Evolutionary conservation across 78 protist genomes (phyloP).

Genomic region (Polysphondylium violaceum): DNA sequence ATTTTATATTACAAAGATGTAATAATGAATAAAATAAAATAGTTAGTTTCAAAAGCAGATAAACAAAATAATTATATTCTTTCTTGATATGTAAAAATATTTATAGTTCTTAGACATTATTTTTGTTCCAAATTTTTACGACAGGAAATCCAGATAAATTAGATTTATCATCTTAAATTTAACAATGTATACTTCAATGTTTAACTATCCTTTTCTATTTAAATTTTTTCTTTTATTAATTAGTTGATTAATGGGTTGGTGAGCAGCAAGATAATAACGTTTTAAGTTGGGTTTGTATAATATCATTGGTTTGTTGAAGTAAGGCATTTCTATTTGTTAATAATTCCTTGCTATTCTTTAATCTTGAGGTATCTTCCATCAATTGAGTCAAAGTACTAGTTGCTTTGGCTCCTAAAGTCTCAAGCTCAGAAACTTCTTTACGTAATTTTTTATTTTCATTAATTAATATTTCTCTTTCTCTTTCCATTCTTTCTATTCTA

Average conservation of each 20-base stretch:
- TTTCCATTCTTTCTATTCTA: conserved; percentile 64
- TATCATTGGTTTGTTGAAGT: conserved; percentile 61
- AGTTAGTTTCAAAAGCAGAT: too few relatives aligned
- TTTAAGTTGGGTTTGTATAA: conserved; percentile 54
- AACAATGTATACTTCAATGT: too few relatives aligned
- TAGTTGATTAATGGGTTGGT: conserved; percentile 2
- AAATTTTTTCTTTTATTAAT: too few relatives aligned
- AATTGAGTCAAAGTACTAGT: conserved; percentile 26
- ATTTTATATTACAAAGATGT: too few relatives aligned
- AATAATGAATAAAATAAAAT: too few relatives aligned
- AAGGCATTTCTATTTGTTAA: conserved; percentile 42
- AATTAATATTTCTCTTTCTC: conserved; percentile 57
- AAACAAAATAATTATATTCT: too few relatives aligned
- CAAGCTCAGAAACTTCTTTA: conserved; percentile 40
- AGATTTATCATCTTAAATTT: too few relatives aligned
- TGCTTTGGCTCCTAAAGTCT: conserved; percentile 41
- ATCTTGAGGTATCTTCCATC: conserved; percentile 60
- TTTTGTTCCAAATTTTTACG: too few relatives aligned
- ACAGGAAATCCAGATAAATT: too few relatives aligned
- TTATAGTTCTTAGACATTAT: too few relatives aligned
- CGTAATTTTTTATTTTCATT: conserved; percentile 48
- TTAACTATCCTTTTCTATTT: too few relatives aligned
- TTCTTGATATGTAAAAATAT: too few relatives aligned
- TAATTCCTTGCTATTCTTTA: conserved; percentile 40
- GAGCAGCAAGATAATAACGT: conserved; percentile 63